phyloP scores from a whole-genome alignment of 176 grass and related monocot genomes.

The Themeda triandra region DNA sequence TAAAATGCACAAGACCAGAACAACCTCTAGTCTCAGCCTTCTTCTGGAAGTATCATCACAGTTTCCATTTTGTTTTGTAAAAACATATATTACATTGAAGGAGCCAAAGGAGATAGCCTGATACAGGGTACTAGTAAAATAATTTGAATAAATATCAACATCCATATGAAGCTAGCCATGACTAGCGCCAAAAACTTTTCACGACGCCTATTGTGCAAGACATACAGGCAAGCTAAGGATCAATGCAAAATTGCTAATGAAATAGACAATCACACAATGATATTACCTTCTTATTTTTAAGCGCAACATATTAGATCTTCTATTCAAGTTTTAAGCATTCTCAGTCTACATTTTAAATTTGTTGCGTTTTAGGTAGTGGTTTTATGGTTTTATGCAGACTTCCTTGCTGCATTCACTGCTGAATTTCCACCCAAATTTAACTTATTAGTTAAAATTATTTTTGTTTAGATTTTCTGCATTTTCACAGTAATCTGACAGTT shows the following conservation, averaged over 20 bases:
- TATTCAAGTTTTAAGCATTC: not conserved
- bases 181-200: not conserved
- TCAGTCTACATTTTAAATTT: not conserved
- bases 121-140: not conserved
- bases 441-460: not conserved
- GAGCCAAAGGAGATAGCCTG: not conserved
- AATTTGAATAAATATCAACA: not conserved
- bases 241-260: not conserved
- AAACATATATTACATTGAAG: not conserved
- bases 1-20: not conserved
- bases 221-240: not conserved
- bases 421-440: not conserved
- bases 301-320: not conserved
- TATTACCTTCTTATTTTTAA: not conserved
- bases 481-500: not conserved
- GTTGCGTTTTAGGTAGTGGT: not conserved
- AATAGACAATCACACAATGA: not conserved
- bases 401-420: not conserved
- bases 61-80: not conserved
- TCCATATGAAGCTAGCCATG: not conserved
- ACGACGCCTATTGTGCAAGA: not conserved
- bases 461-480: not conserved
- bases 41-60: constrained; percentile 8
- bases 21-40: not conserved
- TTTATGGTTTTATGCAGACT: not conserved